A percentile compares a stretch with the other conserved stretches of the same genome.
Evolutionary conservation across 192 early-diverging fungal genomes (phyloP).

Genomic region (Entophlyctis luteolus): DNA sequence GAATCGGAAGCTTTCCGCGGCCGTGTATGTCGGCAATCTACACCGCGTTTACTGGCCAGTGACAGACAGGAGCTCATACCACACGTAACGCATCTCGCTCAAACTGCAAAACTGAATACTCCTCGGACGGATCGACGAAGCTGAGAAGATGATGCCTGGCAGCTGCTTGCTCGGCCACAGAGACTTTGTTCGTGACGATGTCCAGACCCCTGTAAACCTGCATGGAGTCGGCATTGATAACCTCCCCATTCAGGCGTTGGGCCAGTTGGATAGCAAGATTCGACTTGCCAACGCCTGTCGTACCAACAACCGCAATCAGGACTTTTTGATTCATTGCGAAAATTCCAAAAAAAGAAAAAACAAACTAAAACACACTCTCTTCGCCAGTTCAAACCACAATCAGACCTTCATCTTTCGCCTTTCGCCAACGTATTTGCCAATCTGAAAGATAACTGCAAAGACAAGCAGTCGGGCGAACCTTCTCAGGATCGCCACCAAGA

Average conservation of each 20-base stretch:
- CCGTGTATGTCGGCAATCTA: slow-evolving; percentile 77
- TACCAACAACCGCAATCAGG: slow-evolving; percentile 55
- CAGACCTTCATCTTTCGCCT: too few species aligned
- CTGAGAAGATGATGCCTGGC: slow-evolving; percentile 85
- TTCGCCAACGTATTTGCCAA: not conserved
- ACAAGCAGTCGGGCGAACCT: not conserved
- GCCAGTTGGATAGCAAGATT: slow-evolving; percentile 85
- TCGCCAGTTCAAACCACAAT: too few species aligned
- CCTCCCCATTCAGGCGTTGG: slow-evolving; percentile 66
- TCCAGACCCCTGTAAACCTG: slow-evolving; percentile 92
- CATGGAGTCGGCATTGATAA: slow-evolving; percentile 93
- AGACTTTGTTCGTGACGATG: slow-evolving; percentile 93
- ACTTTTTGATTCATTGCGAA: slow-evolving; percentile 19
- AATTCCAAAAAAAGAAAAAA: too few species aligned
- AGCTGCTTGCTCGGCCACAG: slow-evolving; percentile 59
- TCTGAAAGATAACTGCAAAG: not conserved
- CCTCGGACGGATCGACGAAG: slow-evolving; percentile 58
- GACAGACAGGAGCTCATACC: slow-evolving; percentile 39
- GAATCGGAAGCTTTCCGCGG: slow-evolving; percentile 69
- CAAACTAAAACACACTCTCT: too few species aligned
- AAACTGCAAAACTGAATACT: slow-evolving; percentile 88
- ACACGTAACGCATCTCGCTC: slow-evolving; percentile 66
- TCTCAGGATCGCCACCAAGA: not conserved
- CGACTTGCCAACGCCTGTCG: slow-evolving; percentile 97
- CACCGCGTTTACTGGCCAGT: not conserved